Evolutionary conservation across 2,329 filamentous ascomycete species (phyloP), one percentile per base, ranked within the genome.

Genomic region (Sporothrix schenckii): DNA sequence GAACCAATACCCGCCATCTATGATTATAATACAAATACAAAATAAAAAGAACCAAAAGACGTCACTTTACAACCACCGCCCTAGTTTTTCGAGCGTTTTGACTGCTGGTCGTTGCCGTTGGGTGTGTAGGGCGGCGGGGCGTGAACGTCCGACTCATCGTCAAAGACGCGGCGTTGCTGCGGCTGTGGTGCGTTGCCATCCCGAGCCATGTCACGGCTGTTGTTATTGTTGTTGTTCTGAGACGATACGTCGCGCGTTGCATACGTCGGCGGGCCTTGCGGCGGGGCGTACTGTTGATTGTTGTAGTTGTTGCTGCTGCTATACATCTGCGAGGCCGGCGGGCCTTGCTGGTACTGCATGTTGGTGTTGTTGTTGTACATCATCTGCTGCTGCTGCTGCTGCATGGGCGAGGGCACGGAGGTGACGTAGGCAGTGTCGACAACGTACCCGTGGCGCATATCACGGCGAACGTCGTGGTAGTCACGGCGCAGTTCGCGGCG

Each of bases 311-410:
- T 63, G 60, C 30, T 63, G 49, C 41, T 49, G 24, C 41, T 19
- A 16, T 49, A 49, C 44, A 16, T 14, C 21, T 16, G 60, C 44
- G 34, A 34, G 34, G 34, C 6, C 4, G 34, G 56, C 16, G 34
- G 56, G 19, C 34, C 34, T 41, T 63, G 58, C 41, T 63, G 60
- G 41, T 63, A 49, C 41, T 63, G 60, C 60, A 63, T 63, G 19
- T 44, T 39, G 27, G 27, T 39, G 54, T 34, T 56, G 13, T 56
- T 58, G 53, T 44, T 60, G 34, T 41, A 21, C 10, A 21, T 30
- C 34, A 34, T 34, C 34, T 11, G 50, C 50, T 21, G 19, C 50
- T 53, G 19, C 50, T 53, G 30, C 34, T 44, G 56, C 56, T 41
- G 56, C 34, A 44, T 41, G 30, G 34, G 53, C 34, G 34, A 41